Conservation (phyloP, 2,329 filamentous ascomycete species). For the Aureobasidium pullulans region DNA sequence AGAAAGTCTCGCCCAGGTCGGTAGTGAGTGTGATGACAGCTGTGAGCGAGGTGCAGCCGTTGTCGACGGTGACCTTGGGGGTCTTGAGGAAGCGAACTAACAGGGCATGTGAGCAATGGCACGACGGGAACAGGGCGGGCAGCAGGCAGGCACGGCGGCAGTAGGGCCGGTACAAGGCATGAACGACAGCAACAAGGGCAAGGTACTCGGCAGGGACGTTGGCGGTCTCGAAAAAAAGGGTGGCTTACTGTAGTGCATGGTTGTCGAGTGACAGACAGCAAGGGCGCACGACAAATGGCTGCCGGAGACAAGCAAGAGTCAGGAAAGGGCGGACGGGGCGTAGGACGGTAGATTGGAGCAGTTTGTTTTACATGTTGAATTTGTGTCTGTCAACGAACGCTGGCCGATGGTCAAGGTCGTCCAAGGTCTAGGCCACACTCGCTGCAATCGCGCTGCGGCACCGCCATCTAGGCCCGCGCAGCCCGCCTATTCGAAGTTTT, state of each 20-base stretch:
- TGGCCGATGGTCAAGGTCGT: background rate
- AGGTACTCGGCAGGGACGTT: background rate
- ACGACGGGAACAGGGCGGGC: background rate
- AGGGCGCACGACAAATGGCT: background rate
- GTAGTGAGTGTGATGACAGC: slow-evolving; percentile 58
- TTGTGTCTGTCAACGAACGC: background rate
- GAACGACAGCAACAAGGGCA: background rate
- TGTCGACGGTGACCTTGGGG: slow-evolving; percentile 41
- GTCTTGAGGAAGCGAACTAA: slow-evolving; percentile 60
- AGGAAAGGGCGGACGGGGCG: background rate
- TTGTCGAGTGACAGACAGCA: background rate
- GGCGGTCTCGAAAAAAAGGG: background rate
- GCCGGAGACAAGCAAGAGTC: background rate
- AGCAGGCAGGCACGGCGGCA: background rate
- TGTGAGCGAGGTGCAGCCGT: slow-evolving; percentile 36
- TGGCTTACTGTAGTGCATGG: slow-evolving; percentile 21
- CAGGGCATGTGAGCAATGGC: background rate
- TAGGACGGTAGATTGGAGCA: background rate
- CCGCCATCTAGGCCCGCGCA: background rate
- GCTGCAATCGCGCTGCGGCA: background rate
- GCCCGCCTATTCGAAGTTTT: too few species aligned
- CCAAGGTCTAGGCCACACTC: background rate
- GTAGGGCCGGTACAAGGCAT: background rate
- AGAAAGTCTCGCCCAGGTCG: slow-evolving; percentile 60
- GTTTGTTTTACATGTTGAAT: slow-evolving; percentile 8